phyloP scores from a whole-genome alignment of 805 yeast genomes.

The Kuraishia hungarica region DNA sequence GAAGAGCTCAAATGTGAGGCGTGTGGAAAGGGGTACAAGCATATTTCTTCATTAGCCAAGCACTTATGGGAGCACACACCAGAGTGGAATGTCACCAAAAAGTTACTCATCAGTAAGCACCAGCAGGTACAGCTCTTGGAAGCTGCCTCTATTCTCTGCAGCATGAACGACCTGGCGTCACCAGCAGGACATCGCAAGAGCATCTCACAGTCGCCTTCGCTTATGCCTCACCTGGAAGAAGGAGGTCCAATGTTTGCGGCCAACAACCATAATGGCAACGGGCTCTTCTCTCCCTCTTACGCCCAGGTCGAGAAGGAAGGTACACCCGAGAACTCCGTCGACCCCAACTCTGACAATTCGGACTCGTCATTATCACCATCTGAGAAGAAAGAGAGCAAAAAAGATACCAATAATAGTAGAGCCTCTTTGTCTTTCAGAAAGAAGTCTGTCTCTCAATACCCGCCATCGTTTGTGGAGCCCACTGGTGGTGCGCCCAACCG shows the following conservation, averaged over 20 bases:
- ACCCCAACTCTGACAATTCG: constrained; percentile 9
- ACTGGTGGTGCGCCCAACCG: background rate
- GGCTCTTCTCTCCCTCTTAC: background rate
- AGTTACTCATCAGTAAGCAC: constrained; percentile 73
- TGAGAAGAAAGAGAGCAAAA: constrained; percentile 4
- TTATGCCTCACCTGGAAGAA: background rate
- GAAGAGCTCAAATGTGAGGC: constrained; percentile 85
- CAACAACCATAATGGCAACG: background rate
- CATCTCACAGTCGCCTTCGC: background rate
- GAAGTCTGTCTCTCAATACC: constrained; percentile 35
- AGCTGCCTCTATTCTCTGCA: constrained; percentile 69
- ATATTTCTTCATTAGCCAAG: constrained; percentile 78
- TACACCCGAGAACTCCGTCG: constrained; percentile 6
- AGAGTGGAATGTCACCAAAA: constrained; percentile 85
- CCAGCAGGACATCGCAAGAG: background rate
- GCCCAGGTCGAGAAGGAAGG: background rate
- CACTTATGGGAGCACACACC: constrained; percentile 94
- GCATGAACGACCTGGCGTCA: constrained; percentile 43
- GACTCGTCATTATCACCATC: constrained; percentile 11
- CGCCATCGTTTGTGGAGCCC: constrained; percentile 23
- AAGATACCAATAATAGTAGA: background rate
- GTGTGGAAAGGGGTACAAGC: constrained; percentile 88
- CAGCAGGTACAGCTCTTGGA: constrained; percentile 81
- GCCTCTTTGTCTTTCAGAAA: constrained; percentile 21
- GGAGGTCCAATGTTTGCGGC: background rate